Conservation (phyloP, 257 asterid genomes). For the Ilex aquifolium region DNA sequence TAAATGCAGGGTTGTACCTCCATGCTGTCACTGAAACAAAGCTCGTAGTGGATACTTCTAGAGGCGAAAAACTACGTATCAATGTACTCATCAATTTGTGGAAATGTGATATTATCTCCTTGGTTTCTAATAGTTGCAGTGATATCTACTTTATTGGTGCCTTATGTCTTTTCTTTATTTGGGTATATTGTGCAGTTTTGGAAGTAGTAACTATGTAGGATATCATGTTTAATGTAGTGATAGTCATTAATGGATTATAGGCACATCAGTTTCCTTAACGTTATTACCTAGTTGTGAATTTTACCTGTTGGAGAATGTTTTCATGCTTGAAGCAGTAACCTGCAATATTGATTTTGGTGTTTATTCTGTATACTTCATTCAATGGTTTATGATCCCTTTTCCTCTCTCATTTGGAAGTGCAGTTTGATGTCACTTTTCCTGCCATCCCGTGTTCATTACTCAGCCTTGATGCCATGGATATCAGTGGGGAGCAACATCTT, state of each 20-base stretch:
- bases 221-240: no score
- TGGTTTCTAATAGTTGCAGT: no score
- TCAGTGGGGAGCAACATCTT: constrained; percentile 94
- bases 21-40: constrained; percentile 77
- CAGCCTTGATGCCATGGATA: constrained; percentile 97
- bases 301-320: no score
- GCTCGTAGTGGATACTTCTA: constrained; percentile 91
- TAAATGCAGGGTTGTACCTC: constrained; percentile 75
- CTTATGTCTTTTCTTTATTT: no score
- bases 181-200: no score
- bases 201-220: no score
- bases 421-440: constrained; percentile 96
- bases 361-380: background rate
- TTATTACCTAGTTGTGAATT: no score
- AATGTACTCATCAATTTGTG: constrained; percentile 40
- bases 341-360: background rate
- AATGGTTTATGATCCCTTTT: background rate
- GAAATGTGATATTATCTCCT: no score
- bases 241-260: no score
- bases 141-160: no score
- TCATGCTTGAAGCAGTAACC: no score
- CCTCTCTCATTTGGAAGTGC: constrained; percentile 18
- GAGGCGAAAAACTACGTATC: constrained; percentile 88
- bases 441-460: constrained; percentile 77
- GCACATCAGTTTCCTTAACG: no score